These are phyloP conservation scores for Saccharomyces kudriavzevii DNA, from an alignment of 805 yeast species.

Conservation along the genomic window DNA sequence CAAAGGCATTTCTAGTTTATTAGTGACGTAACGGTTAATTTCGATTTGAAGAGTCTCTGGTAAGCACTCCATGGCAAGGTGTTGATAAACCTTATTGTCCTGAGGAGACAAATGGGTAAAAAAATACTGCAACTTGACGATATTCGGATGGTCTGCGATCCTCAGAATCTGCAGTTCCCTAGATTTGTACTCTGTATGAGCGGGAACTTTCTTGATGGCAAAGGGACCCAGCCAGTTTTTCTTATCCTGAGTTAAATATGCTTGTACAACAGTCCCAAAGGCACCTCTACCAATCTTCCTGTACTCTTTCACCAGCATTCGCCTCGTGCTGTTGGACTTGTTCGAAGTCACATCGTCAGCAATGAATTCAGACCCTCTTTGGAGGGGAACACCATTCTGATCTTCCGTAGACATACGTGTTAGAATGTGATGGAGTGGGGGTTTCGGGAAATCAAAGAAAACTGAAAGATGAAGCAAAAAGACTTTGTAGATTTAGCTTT, in stretches of 20 bases:
- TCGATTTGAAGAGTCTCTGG: conserved; percentile 76
- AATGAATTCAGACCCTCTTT: conserved; percentile 33
- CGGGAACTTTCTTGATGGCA: conserved; percentile 79
- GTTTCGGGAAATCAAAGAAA: background rate
- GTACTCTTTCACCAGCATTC: conserved; percentile 65
- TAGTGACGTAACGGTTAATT: conserved; percentile 58
- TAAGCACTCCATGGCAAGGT: conserved; percentile 78
- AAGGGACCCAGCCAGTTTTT: conserved; percentile 66
- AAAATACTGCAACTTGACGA: conserved; percentile 59
- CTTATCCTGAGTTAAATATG: conserved; percentile 40
- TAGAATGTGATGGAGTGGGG: background rate
- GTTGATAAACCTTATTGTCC: conserved; percentile 65
- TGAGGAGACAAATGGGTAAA: conserved; percentile 58
- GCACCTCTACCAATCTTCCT: conserved; percentile 81
- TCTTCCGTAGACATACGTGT: background rate
- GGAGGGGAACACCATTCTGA: background rate
- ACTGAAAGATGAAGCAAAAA: background rate
- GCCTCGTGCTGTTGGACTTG: conserved; percentile 41
- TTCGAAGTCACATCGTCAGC: conserved; percentile 59
- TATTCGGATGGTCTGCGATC: conserved; percentile 71
- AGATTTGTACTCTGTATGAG: conserved; percentile 78
- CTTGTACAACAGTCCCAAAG: conserved; percentile 77
- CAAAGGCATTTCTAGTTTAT: conserved; percentile 55
- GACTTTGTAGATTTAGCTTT: background rate
- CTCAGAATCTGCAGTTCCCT: conserved; percentile 73